phyloP scores from a whole-genome alignment of 352 stramenopile species.

The Aphanomyces euteiches region DNA sequence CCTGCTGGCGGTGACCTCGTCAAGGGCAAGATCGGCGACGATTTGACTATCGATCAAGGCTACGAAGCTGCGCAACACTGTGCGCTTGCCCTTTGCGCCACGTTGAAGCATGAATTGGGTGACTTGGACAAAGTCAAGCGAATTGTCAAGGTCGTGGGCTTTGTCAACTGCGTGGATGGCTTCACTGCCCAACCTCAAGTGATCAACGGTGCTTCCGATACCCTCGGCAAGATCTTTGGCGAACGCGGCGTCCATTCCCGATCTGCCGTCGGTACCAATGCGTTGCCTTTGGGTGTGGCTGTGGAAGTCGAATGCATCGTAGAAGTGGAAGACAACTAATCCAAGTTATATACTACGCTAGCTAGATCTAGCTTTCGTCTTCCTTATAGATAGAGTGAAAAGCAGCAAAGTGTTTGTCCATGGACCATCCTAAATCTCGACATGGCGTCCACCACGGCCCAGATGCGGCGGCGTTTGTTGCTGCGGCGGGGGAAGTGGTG shows the following conservation, averaged over 20 bases:
- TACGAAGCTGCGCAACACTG: conserved; percentile 88
- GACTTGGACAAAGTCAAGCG: conserved; percentile 92
- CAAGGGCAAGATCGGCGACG: conserved; percentile 84
- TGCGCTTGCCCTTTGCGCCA: conserved; percentile 88
- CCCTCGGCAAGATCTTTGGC: conserved; percentile 88
- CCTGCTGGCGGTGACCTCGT: conserved; percentile 71
- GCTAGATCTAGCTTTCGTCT: conserved; percentile 2
- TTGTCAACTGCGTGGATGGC: conserved; percentile 93
- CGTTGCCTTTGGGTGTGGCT: conserved; percentile 93
- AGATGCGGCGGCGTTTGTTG: not conserved
- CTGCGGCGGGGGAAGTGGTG: conserved; percentile 5
- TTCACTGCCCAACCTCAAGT: conserved; percentile 90
- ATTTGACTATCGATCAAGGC: conserved; percentile 84
- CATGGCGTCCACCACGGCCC: not conserved
- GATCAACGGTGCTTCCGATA: conserved; percentile 95
- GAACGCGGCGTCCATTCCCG: conserved; percentile 88
- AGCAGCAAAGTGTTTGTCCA: too few species aligned
- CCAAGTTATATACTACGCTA: not conserved
- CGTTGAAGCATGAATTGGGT: conserved; percentile 86
- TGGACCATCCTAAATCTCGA: not conserved
- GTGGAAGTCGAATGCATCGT: conserved; percentile 97
- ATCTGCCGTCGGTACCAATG: conserved; percentile 95
- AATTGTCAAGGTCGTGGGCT: conserved; percentile 95
- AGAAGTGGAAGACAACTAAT: conserved; percentile 81
- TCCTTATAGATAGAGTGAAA: too few species aligned